A percentile compares a stretch with the other conserved stretches of the same genome.
phyloP scores from a whole-genome alignment of 108 stramenopile species.

The Cylindrotheca closterium region DNA sequence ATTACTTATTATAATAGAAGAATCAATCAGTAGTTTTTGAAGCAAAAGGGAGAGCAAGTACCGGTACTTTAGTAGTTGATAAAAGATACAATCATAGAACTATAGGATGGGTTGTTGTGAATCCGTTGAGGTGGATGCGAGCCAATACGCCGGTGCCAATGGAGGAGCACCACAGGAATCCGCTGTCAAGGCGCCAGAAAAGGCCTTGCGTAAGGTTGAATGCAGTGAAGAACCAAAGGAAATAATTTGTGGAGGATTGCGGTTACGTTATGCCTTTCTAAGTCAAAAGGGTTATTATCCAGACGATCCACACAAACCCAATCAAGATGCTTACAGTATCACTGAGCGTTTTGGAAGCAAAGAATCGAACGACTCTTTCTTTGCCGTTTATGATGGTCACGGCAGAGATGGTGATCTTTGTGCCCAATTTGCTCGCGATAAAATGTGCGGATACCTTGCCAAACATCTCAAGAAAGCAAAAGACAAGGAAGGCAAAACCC shows the following conservation, averaged over 20 bases:
- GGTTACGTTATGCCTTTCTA: slow-evolving; percentile 75
- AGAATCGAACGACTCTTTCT: slow-evolving; percentile 59
- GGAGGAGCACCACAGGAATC: slow-evolving; percentile 8
- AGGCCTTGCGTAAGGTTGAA: slow-evolving; percentile 33
- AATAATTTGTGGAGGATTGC: slow-evolving; percentile 55
- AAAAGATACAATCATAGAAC: too few relatives aligned
- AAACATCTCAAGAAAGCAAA: slow-evolving; percentile 24
- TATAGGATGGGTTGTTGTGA: slow-evolving; percentile 51
- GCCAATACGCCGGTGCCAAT: background rate
- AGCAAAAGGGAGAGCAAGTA: too few relatives aligned
- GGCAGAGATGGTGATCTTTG: slow-evolving; percentile 84
- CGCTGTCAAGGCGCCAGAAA: slow-evolving; percentile 17
- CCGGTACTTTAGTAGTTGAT: too few relatives aligned
- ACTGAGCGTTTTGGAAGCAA: slow-evolving; percentile 44
- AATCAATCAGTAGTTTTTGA: too few relatives aligned
- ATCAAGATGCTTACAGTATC: slow-evolving; percentile 84
- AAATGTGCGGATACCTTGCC: slow-evolving; percentile 47
- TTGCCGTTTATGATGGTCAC: slow-evolving; percentile 91
- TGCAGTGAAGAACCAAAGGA: slow-evolving; percentile 27
- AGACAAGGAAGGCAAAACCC: slow-evolving; percentile 24
- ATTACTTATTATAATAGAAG: too few relatives aligned
- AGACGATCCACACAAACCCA: slow-evolving; percentile 84
- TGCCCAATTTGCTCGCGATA: slow-evolving; percentile 68
- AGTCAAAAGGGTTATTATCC: slow-evolving; percentile 90
- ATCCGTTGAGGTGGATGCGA: slow-evolving; percentile 25